Conservation (phyloP, 495 filamentous ascomycete genomes). For the Lepidopterella palustris region DNA sequence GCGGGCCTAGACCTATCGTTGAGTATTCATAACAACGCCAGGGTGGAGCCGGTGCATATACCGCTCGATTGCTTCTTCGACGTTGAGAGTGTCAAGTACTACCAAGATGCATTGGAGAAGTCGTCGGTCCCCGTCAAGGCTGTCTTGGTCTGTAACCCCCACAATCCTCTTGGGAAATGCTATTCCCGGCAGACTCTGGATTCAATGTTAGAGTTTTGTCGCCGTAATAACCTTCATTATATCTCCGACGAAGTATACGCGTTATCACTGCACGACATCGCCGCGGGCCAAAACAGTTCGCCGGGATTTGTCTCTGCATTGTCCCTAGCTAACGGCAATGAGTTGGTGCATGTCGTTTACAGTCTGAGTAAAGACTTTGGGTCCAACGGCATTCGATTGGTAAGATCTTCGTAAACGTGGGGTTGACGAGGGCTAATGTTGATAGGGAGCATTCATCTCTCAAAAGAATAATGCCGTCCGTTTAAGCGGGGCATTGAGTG, state of each 20-base stretch:
- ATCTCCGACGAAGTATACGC: conserved; percentile 38
- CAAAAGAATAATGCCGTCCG: background rate
- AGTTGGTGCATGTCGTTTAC: conserved; percentile 16
- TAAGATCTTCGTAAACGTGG: background rate
- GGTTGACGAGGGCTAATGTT: background rate
- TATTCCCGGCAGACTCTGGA: conserved; percentile 24
- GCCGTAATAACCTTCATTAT: conserved; percentile 30
- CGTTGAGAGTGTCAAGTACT: conserved; percentile 6
- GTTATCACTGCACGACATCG: conserved; percentile 13
- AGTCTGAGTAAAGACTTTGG: conserved; percentile 25
- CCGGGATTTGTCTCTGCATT: conserved; percentile 10
- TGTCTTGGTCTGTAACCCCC: conserved; percentile 24
- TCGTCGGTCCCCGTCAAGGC: conserved; percentile 12
- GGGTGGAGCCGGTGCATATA: conserved; percentile 6
- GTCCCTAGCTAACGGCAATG: conserved; percentile 2
- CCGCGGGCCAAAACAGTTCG: background rate
- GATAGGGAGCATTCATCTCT: background rate
- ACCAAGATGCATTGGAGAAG: background rate
- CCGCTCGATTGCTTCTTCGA: conserved; percentile 8
- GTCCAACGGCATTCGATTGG: conserved; percentile 18
- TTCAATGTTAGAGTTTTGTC: conserved; percentile 27
- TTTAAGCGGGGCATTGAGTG: conserved; percentile 1
- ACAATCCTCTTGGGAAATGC: conserved; percentile 27
- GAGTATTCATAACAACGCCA: conserved; percentile 1
- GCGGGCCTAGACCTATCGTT: conserved; percentile 21